These are phyloP conservation scores for Sarocladiaceae sp. DNA, from an alignment of 2,329 filamentous ascomycete genomes.

Conservation along the genomic window DNA sequence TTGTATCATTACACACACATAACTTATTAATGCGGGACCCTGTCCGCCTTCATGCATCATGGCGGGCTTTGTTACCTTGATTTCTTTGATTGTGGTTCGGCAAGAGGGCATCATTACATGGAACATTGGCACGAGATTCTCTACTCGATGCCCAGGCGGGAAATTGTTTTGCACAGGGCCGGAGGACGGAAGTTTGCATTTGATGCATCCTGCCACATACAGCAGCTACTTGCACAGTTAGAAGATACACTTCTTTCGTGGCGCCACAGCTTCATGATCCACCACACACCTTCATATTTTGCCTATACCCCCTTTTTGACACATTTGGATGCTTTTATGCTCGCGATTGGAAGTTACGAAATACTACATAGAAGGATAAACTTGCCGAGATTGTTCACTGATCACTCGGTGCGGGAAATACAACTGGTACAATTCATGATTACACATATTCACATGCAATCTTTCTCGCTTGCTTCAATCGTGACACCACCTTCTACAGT, in stretches of 20 bases:
- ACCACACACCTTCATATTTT: background rate
- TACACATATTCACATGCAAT: too few relatives aligned
- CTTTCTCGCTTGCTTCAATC: too few relatives aligned
- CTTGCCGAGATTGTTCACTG: conserved; percentile 11
- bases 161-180: too few relatives aligned
- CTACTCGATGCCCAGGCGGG: too few relatives aligned
- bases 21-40: conserved; percentile 5
- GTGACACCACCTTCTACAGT: too few relatives aligned
- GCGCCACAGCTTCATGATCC: background rate
- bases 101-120: background rate
- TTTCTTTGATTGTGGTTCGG: background rate
- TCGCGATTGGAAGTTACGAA: background rate
- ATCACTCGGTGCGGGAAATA: conserved; percentile 13
- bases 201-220: background rate
- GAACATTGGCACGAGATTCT: too few relatives aligned
- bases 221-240: background rate
- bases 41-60: conserved; percentile 6
- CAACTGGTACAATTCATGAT: background rate
- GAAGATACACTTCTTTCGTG: background rate
- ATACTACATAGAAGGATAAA: conserved; percentile 11
- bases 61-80: conserved; percentile 1
- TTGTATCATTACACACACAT: conserved; percentile 4
- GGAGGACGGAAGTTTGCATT: background rate
- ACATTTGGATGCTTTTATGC: background rate
- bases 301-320: background rate